Evolutionary conservation across 2,329 filamentous ascomycete species (phyloP), one percentile per base, ranked within the genome.

Genomic region (Achaetomium macrosporum): DNA sequence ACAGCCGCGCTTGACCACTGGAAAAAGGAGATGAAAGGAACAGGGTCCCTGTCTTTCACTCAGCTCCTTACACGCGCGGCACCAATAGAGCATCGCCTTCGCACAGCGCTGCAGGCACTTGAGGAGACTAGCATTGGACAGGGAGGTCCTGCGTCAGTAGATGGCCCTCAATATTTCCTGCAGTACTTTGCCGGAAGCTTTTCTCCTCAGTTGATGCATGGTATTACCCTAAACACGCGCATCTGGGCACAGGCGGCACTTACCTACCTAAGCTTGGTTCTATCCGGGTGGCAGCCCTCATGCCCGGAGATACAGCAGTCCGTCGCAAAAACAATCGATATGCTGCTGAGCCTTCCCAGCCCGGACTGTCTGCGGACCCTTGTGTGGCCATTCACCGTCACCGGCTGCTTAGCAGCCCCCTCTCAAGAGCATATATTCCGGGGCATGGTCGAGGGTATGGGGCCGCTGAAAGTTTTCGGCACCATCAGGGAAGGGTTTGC

Each of bases 1-100:
- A 75, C 81, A 43, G 70, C 79, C 13, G 64, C 71, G 0, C 69
- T 85, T 7, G 73, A 79, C 47, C 70, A 74, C 1, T 82, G 77
- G 75, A 84, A 83, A 65, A 74, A 74, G 58, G 65, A 73, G 19
- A 71, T 71, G 55, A 72, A 69, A 44, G 63, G 64, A 43, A 59
- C 63, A 5, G 74, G 75, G 5, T 70, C 69, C 0, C 66, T 82
- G 1, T 75, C 75, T 11, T 66, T 72, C 48, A 61, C 65, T 3
- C 71, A 78, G 51, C 68, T 82, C 5, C 66, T 77, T 10, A 61
- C 65, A 4, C 74, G 76, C 15, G 76, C 73, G 2, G 64, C 68
- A 9, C 55, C 65, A 4, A 72, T 79, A 16, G 67, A 73, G 33
- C 64, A 66, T 7, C 63, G 61, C 9, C 66, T 76, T 16, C 68